phyloP scores from a whole-genome alignment of 805 yeast genomes.

The Kodamaea nitidulidarum region DNA sequence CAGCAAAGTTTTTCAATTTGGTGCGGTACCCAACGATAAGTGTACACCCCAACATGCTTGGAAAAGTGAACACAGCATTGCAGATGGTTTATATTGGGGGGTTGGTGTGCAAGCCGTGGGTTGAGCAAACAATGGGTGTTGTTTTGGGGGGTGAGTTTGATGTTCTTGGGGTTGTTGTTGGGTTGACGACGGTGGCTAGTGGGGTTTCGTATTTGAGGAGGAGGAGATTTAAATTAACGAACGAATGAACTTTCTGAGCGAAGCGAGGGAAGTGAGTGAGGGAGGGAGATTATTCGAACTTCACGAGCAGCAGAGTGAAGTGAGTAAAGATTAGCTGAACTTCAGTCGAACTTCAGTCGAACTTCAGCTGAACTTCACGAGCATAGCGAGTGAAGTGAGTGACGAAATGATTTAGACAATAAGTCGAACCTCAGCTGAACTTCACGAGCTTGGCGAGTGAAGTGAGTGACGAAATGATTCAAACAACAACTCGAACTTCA shows the following conservation, averaged over 20 bases:
- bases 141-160: conserved; percentile 10
- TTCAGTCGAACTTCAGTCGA: too few relatives aligned
- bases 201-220: conserved; percentile 75
- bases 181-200: conserved; percentile 66
- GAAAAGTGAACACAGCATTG: conserved; percentile 84
- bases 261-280: not conserved
- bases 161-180: conserved; percentile 25
- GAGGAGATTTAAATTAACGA: conserved; percentile 55
- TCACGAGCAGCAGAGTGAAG: too few relatives aligned
- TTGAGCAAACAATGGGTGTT: conserved; percentile 19
- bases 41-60: conserved; percentile 80
- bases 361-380: too few relatives aligned
- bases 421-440: too few relatives aligned
- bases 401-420: too few relatives aligned
- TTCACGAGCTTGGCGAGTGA: too few relatives aligned
- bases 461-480: too few relatives aligned
- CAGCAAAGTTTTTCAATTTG: conserved; percentile 72
- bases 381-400: too few relatives aligned
- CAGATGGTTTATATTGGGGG: conserved; percentile 85
- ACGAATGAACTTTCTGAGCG: not conserved
- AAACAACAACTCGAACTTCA: too few relatives aligned
- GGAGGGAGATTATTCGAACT: too few relatives aligned
- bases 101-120: conserved; percentile 32
- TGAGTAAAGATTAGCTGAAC: too few relatives aligned
- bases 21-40: conserved; percentile 69